These are phyloP conservation scores for Erysimum cheiri DNA, from an alignment of 441 rosid species.

Conservation along the genomic window DNA sequence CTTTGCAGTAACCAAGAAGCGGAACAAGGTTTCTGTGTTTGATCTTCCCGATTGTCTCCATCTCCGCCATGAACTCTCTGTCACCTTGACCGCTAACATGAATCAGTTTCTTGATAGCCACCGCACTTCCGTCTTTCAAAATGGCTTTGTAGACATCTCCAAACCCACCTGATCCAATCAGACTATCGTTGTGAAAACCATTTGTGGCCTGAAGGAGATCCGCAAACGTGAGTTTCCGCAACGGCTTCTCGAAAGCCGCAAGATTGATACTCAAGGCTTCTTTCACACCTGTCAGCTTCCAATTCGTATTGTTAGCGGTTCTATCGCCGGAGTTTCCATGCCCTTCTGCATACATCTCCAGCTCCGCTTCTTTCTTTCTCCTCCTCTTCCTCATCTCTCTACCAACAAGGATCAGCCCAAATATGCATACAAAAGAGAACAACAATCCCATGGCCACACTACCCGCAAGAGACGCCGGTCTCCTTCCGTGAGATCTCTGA, in stretches of 20 bases:
- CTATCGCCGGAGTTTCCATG: conserved; percentile 68
- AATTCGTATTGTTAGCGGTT: conserved; percentile 59
- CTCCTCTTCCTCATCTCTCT: conserved; percentile 77
- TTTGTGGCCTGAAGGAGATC: conserved; percentile 93
- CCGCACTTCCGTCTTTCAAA: conserved; percentile 82
- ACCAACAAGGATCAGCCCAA: conserved; percentile 63
- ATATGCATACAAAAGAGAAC: conserved; percentile 75
- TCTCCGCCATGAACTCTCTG: conserved; percentile 94
- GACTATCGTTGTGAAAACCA: conserved; percentile 76
- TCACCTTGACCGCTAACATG: conserved; percentile 96
- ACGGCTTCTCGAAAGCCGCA: conserved; percentile 85
- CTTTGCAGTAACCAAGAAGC: conserved; percentile 91
- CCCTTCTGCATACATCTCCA: conserved; percentile 64
- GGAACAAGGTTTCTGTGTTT: conserved; percentile 96
- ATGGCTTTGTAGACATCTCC: conserved; percentile 96
- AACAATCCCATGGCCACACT: conserved; percentile 88
- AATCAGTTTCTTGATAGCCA: conserved; percentile 91
- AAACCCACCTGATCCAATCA: conserved; percentile 95
- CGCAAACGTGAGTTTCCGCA: conserved; percentile 82
- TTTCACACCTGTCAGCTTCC: conserved; percentile 70
- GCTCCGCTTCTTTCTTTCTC: conserved; percentile 62
- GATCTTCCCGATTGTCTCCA: conserved; percentile 98
- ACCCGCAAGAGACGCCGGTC: conserved; percentile 63
- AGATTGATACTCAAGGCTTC: conserved; percentile 91
- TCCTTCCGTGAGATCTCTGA: conserved; percentile 58